Evolutionary conservation across 805 yeast genomes (phyloP).

Genomic region (Barnettozyma salicaria): DNA sequence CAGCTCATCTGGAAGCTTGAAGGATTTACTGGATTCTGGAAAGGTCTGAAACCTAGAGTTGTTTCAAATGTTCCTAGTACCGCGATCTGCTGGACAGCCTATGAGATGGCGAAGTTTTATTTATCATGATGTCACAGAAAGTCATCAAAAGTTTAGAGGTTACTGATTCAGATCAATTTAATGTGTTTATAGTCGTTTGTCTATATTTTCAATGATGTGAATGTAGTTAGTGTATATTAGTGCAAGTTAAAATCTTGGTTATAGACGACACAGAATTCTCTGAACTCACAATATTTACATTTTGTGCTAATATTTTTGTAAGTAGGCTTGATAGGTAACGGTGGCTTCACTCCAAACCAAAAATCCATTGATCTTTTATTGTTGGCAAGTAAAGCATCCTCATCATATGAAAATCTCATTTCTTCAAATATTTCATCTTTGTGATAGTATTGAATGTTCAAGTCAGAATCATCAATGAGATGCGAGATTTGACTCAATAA

Average conservation of each 20-base stretch:
- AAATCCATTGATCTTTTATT: constrained; percentile 35
- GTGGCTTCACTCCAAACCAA: constrained; percentile 56
- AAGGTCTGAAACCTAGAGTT: constrained; percentile 87
- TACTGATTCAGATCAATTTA: no score
- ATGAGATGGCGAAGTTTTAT: constrained; percentile 84
- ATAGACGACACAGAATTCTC: constrained; percentile 32
- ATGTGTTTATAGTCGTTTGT: background rate
- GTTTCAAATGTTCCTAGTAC: constrained; percentile 92
- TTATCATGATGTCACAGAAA: constrained; percentile 20
- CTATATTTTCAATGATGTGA: no score
- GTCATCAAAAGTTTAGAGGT: no score
- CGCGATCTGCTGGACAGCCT: constrained; percentile 96
- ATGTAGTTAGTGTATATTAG: no score
- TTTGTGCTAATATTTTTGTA: constrained; percentile 30
- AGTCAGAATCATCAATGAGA: constrained; percentile 29
- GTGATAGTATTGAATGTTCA: constrained; percentile 50
- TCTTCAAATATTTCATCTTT: constrained; percentile 38
- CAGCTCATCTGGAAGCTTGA: constrained; percentile 52
- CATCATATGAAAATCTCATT: constrained; percentile 34
- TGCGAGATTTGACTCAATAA: constrained; percentile 31
- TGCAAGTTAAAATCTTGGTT: constrained; percentile 13
- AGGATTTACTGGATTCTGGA: constrained; percentile 60
- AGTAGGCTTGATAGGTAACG: constrained; percentile 36
- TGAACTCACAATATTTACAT: constrained; percentile 54
- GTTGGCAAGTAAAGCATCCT: constrained; percentile 25